phyloP scores from a whole-genome alignment of 192 early-diverging fungal species.

The Coemansia aciculifera region DNA sequence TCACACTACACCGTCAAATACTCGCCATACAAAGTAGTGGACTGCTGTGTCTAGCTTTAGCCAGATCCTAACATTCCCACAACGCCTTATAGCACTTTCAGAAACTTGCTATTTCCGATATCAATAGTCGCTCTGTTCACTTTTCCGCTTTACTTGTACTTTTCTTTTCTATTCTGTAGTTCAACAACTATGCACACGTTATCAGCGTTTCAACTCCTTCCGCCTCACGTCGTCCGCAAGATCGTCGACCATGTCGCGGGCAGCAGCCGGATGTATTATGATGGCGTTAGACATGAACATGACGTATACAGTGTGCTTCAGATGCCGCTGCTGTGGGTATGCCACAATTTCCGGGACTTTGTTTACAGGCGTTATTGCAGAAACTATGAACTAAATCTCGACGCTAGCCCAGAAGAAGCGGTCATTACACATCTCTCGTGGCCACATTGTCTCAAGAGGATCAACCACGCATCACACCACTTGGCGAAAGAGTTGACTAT shows the following conservation, averaged over 20 bases:
- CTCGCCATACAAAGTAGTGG: not conserved
- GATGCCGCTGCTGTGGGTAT: not conserved
- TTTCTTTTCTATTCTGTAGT: not conserved
- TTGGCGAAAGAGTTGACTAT: not conserved
- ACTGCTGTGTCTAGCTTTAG: too few species aligned
- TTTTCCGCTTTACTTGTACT: not conserved
- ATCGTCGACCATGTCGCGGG: constrained; percentile 3
- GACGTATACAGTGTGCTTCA: not conserved
- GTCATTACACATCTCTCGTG: not conserved
- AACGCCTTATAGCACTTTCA: too few species aligned
- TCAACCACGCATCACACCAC: not conserved
- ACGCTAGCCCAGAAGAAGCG: not conserved
- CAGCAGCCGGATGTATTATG: not conserved
- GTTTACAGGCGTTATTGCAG: not conserved
- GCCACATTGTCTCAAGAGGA: not conserved
- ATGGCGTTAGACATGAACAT: not conserved
- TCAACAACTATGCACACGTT: not conserved
- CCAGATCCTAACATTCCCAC: too few species aligned
- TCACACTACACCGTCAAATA: not conserved
- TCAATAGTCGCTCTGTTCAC: too few species aligned
- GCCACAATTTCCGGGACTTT: not conserved
- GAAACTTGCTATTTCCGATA: too few species aligned
- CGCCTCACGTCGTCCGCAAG: not conserved
- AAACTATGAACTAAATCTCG: not conserved
- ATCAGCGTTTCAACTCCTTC: not conserved